A percentile compares a stretch with the other conserved stretches of the same genome.
Conservation (phyloP, 2,329 filamentous ascomycete species). For the Cordyceps cicadae region DNA sequence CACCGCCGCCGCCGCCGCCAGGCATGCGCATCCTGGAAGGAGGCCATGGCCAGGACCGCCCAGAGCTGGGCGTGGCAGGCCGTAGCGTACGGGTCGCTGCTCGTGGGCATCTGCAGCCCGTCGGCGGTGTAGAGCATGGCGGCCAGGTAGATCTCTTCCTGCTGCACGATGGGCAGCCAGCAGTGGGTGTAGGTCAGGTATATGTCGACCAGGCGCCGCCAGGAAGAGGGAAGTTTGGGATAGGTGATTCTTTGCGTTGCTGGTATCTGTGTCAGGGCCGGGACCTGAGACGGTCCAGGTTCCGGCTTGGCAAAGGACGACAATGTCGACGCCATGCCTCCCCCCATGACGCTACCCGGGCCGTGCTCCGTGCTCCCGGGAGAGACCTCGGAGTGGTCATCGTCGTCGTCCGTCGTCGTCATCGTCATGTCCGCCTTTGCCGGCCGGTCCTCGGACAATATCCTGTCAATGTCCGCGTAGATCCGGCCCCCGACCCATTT, state of each 20-base stretch:
- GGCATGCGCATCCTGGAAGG: slow-evolving; percentile 40
- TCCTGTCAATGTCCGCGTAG: slow-evolving; percentile 52
- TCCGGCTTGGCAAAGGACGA: neutral
- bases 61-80: slow-evolving; percentile 50
- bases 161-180: slow-evolving; percentile 68
- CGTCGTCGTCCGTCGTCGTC: slow-evolving; percentile 23
- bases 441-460: slow-evolving; percentile 42
- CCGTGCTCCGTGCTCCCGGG: neutral
- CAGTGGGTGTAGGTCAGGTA: slow-evolving; percentile 70
- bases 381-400: slow-evolving; percentile 18
- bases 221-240: slow-evolving; percentile 40
- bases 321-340: neutral
- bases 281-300: neutral
- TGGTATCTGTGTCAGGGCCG: neutral
- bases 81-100: slow-evolving; percentile 22
- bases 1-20: neutral
- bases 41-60: slow-evolving; percentile 50
- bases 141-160: slow-evolving; percentile 48
- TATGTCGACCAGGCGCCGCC: slow-evolving; percentile 56
- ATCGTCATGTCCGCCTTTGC: slow-evolving; percentile 21
- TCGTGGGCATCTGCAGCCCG: slow-evolving; percentile 21
- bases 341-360: neutral
- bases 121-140: slow-evolving; percentile 34
- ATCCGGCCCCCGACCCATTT: slow-evolving; percentile 56
- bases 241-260: neutral